Evolutionary conservation across 2,329 filamentous ascomycete species (phyloP).

Genomic region (Alternaria consortialis): DNA sequence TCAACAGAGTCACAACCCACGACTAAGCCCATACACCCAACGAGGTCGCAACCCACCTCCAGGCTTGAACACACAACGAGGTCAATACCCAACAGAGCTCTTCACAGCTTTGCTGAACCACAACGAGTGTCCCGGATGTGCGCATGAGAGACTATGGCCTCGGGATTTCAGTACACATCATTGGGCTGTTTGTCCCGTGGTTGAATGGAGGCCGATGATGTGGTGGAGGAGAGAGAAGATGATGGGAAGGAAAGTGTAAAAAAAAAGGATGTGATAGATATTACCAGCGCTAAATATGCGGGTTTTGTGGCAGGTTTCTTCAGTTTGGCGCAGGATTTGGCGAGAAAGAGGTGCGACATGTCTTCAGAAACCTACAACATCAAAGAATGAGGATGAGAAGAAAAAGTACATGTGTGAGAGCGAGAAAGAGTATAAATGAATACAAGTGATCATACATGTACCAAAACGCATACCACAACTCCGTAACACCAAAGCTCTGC

Average conservation of each 20-base stretch:
- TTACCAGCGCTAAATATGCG: not conserved
- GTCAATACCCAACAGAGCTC: not conserved
- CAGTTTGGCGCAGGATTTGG: not conserved
- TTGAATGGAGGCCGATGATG: not conserved
- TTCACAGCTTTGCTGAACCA: not conserved
- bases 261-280: not conserved
- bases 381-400: not conserved
- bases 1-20: not conserved
- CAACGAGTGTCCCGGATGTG: not conserved
- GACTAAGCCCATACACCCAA: not conserved
- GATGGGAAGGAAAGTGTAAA: not conserved
- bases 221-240: not conserved
- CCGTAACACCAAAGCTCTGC: not conserved
- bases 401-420: not conserved
- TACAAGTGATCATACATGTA: not conserved
- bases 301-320: not conserved
- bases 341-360: not conserved
- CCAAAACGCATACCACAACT: not conserved
- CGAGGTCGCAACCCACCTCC: not conserved
- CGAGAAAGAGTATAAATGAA: not conserved
- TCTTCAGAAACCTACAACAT: not conserved
- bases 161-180: not conserved
- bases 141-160: not conserved
- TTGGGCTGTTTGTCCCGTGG: not conserved
- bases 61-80: not conserved